Percentiles rank a stretch among this genome's conserved stretches.
These are phyloP conservation scores for Paramyrothecium roridum DNA, from an alignment of 2,329 filamentous ascomycete genomes.

Conservation along the genomic window DNA sequence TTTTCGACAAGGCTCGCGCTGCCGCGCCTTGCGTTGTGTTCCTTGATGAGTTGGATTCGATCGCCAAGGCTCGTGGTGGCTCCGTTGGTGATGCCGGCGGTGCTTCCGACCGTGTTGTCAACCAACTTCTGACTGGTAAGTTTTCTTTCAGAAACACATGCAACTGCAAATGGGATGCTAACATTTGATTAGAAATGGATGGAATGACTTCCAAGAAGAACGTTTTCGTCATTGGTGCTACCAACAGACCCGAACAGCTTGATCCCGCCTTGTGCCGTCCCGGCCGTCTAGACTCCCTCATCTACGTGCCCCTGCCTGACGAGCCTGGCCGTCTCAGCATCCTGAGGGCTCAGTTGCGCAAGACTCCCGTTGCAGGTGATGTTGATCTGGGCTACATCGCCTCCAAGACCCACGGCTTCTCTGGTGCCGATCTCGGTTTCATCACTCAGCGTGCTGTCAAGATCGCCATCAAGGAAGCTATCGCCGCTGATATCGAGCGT, in stretches of 20 bases:
- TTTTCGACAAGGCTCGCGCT: constrained; percentile 98
- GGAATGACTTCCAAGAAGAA: constrained; percentile 99
- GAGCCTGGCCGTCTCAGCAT: constrained; percentile 86
- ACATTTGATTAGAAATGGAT: constrained; percentile 75
- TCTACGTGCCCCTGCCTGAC: constrained; percentile 96
- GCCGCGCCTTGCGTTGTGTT: constrained; percentile 98
- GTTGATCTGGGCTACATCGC: constrained; percentile 91
- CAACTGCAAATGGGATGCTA: constrained; percentile 28
- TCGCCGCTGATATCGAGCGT: constrained; percentile 83
- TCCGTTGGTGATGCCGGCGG: constrained; percentile 94
- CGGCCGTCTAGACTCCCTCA: constrained; percentile 95
- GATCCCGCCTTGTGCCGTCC: constrained; percentile 97
- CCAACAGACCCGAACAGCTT: constrained; percentile 97
- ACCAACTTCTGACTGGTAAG: constrained; percentile 95
- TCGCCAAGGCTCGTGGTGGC: constrained; percentile 98
- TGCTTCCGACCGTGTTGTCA: constrained; percentile 98
- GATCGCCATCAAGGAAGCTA: constrained; percentile 98
- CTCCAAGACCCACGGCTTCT: constrained; percentile 97
- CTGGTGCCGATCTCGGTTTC: constrained; percentile 98
- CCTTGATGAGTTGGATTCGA: constrained; percentile 97
- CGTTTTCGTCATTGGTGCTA: constrained; percentile 98
- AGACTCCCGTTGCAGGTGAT: constrained; percentile 87
- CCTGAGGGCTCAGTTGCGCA: constrained; percentile 92
- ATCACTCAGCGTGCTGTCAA: constrained; percentile 99
- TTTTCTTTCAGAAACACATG: constrained; percentile 14